These are phyloP conservation scores for Penicillium hordei DNA, from an alignment of 2,329 filamentous ascomycete species.

Conservation along the genomic window DNA sequence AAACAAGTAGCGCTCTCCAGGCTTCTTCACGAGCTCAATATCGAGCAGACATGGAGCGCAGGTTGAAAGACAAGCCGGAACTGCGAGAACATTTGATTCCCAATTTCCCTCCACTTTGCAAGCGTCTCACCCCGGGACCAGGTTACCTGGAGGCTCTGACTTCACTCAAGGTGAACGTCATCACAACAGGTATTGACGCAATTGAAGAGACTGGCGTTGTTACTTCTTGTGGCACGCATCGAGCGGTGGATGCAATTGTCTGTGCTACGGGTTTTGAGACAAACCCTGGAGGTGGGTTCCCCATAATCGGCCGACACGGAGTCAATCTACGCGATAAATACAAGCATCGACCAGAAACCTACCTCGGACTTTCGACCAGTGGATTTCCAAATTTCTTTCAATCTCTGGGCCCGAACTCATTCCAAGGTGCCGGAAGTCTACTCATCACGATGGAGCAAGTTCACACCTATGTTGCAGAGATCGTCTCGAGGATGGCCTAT, in stretches of 20 bases:
- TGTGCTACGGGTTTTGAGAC: conserved; percentile 18
- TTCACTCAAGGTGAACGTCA: conserved; percentile 22
- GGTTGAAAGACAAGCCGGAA: neutral
- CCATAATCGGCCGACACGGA: conserved; percentile 26
- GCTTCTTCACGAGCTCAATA: neutral
- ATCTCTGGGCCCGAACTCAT: conserved; percentile 2
- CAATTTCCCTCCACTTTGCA: conserved; percentile 16
- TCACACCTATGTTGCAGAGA: conserved; percentile 43
- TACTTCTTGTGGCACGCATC: conserved; percentile 16
- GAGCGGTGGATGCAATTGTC: conserved; percentile 16
- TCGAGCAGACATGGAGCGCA: neutral
- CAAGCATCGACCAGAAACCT: neutral
- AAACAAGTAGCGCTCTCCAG: conserved; percentile 20
- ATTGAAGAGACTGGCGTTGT: conserved; percentile 17
- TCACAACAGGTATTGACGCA: conserved; percentile 12
- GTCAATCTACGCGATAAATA: conserved; percentile 30
- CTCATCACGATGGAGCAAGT: conserved; percentile 23
- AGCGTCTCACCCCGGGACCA: conserved; percentile 24
- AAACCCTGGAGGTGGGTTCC: conserved; percentile 24
- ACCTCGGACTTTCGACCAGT: neutral
- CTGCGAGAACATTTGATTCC: neutral
- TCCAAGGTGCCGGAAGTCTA: conserved; percentile 13
- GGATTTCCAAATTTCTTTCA: conserved; percentile 5
- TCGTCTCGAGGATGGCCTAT: conserved; percentile 48
- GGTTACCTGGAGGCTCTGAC: conserved; percentile 26